Conservation (phyloP, 805 yeast genomes). For the Danielozyma ontarioensis region DNA sequence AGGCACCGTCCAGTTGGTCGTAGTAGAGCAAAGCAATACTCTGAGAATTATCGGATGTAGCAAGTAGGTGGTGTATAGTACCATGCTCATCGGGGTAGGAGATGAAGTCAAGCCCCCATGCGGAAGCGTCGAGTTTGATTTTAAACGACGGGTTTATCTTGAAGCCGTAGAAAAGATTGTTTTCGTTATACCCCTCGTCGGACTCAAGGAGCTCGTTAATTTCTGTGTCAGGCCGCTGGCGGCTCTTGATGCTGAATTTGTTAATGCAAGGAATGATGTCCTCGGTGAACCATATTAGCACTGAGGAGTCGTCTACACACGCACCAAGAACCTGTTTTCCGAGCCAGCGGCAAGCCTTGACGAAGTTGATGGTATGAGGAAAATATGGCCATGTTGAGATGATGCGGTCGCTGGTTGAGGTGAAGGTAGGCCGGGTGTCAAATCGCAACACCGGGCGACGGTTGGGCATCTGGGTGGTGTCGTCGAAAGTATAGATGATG, state of each 20-base stretch:
- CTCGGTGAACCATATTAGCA: constrained; percentile 30
- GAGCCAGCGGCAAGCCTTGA: constrained; percentile 33
- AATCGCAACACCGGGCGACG: constrained; percentile 23
- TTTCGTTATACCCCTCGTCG: constrained; percentile 3
- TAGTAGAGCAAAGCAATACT: constrained; percentile 37
- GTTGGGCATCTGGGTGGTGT: constrained; percentile 20
- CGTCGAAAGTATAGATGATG: constrained; percentile 26
- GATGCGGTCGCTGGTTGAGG: constrained; percentile 35
- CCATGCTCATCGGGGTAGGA: constrained; percentile 9
- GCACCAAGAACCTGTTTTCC: constrained; percentile 40
- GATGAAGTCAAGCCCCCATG: constrained; percentile 60
- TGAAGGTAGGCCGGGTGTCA: constrained; percentile 37
- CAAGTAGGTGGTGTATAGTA: constrained; percentile 30
- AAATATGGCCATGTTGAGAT: constrained; percentile 47
- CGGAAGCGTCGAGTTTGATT: constrained; percentile 39
- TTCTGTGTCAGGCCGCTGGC: constrained; percentile 1
- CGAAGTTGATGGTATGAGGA: constrained; percentile 53
- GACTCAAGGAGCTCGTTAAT: constrained; percentile 5
- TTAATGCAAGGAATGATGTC: constrained; percentile 16
- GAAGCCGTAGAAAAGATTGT: constrained; percentile 13
- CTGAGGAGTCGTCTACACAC: constrained; percentile 46
- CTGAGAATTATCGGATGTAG: constrained; percentile 52
- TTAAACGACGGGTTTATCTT: constrained; percentile 19
- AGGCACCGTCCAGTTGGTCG: constrained; percentile 17
- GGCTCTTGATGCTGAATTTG: not conserved